These are phyloP conservation scores for Metschnikowia lachancei DNA, from an alignment of 805 yeast species.

Conservation along the genomic window DNA sequence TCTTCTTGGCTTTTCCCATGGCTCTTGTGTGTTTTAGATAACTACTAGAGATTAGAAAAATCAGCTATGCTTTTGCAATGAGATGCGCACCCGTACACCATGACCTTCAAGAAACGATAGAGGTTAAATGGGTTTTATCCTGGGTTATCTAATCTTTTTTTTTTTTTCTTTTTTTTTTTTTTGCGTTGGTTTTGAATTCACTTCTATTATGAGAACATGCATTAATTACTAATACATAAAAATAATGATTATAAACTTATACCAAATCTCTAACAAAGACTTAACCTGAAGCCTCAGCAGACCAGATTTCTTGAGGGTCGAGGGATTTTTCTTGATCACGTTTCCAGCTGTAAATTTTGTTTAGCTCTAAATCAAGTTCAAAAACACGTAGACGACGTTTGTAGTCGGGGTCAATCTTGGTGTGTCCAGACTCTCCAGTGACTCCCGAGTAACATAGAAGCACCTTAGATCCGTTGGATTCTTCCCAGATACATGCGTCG, in stretches of 20 bases:
- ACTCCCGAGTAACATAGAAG: conserved; percentile 42
- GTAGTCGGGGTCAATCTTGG: conserved; percentile 25
- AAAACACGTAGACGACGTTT: conserved; percentile 36
- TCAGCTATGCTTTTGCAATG: conserved; percentile 7
- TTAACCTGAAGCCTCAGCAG: conserved; percentile 8
- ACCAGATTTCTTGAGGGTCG: conserved; percentile 20
- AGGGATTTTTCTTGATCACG: conserved; percentile 21
- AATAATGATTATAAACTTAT: too few relatives aligned
- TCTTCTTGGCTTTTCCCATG: conserved; percentile 97
- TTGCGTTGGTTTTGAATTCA: too few relatives aligned
- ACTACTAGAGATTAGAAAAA: background rate
- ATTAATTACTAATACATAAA: too few relatives aligned
- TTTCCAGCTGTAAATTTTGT: conserved; percentile 39
- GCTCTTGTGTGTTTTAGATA: conserved; percentile 4
- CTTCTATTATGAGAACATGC: too few relatives aligned
- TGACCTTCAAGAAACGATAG: background rate
- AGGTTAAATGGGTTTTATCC: background rate
- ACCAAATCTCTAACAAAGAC: background rate
- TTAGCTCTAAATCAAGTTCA: conserved; percentile 29
- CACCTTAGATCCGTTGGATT: conserved; percentile 19
- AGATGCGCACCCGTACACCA: conserved; percentile 21
- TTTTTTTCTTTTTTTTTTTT: background rate
- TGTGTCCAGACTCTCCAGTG: conserved; percentile 37
- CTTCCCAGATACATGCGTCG: conserved; percentile 39
- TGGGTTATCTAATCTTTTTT: too few relatives aligned